Percentiles rank a stretch among this genome's conserved stretches.
phyloP scores from a whole-genome alignment of 192 early-diverging fungal genomes.

The Umbelopsis isabellina region DNA sequence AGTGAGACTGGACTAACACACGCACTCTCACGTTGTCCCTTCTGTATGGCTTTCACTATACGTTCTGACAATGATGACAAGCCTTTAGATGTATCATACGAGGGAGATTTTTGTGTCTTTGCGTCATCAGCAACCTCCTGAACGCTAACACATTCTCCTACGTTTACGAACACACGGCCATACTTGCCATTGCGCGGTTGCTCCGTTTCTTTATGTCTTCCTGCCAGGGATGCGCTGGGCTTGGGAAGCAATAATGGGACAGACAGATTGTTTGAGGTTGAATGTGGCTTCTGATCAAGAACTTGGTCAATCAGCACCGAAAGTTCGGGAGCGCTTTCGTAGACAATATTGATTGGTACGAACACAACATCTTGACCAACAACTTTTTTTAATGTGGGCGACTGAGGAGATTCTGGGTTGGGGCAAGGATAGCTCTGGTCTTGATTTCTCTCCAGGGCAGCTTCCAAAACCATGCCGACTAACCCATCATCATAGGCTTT shows the following conservation, averaged over 20 bases:
- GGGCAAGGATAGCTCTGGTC: not conserved
- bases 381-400: conserved; percentile 14
- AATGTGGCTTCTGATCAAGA: conserved; percentile 36
- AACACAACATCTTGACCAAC: conserved; percentile 21
- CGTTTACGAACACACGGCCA: conserved; percentile 33
- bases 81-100: conserved; percentile 20
- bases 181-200: conserved; percentile 31
- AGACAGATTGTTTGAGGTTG: conserved; percentile 6
- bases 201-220: conserved; percentile 29
- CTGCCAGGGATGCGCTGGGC: conserved; percentile 33
- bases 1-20: conserved; percentile 36
- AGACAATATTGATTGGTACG: conserved; percentile 43
- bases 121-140: conserved; percentile 16
- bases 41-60: conserved; percentile 34
- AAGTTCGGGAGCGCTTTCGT: conserved; percentile 41
- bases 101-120: conserved; percentile 13
- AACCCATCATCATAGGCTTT: conserved; percentile 34
- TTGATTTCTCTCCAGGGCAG: conserved; percentile 35
- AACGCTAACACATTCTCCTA: conserved; percentile 30
- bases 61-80: conserved; percentile 24
- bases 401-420: not conserved
- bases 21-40: conserved; percentile 25
- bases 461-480: conserved; percentile 40
- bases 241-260: conserved; percentile 25
- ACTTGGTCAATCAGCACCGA: conserved; percentile 41